Percentiles rank a stretch among this genome's conserved stretches.
Evolutionary conservation across 306 rosid genomes (phyloP).

Genomic region (Vigna radiata): DNA sequence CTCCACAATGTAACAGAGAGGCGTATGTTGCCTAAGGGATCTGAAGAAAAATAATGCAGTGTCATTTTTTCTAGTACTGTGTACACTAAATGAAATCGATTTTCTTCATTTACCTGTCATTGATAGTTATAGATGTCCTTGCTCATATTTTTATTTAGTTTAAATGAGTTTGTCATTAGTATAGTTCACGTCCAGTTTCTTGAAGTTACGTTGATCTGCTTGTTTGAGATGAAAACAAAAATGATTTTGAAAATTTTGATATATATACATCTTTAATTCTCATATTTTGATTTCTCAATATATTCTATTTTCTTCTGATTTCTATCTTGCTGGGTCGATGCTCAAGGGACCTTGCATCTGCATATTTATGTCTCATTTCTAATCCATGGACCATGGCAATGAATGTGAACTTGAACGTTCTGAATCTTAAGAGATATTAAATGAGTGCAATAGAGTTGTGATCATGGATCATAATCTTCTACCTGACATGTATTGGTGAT

Average conservation of each 20-base stretch:
- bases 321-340: neutral
- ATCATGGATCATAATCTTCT: no score
- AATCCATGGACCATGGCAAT: conserved; percentile 28
- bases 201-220: neutral
- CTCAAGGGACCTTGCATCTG: neutral
- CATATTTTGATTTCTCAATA: neutral
- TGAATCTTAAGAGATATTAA: conserved; percentile 14
- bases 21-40: conserved; percentile 45
- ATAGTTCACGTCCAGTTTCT: conserved; percentile 1
- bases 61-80: conserved; percentile 45
- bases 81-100: conserved; percentile 45
- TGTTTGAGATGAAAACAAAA: conserved; percentile 29
- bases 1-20: conserved; percentile 43
- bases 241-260: conserved; percentile 17
- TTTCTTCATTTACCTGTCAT: conserved; percentile 8
- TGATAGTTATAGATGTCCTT: neutral
- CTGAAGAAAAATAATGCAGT: conserved; percentile 43
- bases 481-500: conserved; percentile 9
- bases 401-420: conserved; percentile 17
- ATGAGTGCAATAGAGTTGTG: neutral
- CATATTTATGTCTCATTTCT: conserved; percentile 11
- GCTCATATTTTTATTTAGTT: neutral
- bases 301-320: neutral
- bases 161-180: neutral
- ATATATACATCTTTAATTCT: neutral